Conservation (phyloP, 371 early-diverging fungal species). For the Mortierella sp. region DNA sequence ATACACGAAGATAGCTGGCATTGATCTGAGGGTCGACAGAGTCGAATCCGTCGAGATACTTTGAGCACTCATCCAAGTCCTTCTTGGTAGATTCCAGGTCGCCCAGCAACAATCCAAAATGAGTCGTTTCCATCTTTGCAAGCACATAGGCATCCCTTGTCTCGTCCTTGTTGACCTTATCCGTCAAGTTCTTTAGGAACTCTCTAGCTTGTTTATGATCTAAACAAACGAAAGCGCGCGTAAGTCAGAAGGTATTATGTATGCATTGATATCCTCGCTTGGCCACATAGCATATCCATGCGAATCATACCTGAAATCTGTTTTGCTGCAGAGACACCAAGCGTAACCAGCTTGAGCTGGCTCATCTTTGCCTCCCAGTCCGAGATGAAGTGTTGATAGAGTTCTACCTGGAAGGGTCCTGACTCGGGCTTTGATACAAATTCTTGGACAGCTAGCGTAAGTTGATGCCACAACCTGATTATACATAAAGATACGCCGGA, state of each 20-base stretch:
- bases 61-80: slow-evolving; percentile 88
- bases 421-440: slow-evolving; percentile 86
- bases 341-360: slow-evolving; percentile 87
- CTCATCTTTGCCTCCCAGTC: slow-evolving; percentile 96
- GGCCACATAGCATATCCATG: slow-evolving; percentile 33
- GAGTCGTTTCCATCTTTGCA: slow-evolving; percentile 89
- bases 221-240: slow-evolving; percentile 24
- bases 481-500: neutral
- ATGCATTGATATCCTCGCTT: slow-evolving; percentile 52
- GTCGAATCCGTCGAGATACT: slow-evolving; percentile 83
- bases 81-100: slow-evolving; percentile 86
- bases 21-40: slow-evolving; percentile 91
- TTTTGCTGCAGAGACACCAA: slow-evolving; percentile 81
- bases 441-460: slow-evolving; percentile 83
- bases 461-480: slow-evolving; percentile 94
- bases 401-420: slow-evolving; percentile 78
- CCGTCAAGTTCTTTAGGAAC: slow-evolving; percentile 75
- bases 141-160: slow-evolving; percentile 88
- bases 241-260: neutral
- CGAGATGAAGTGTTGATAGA: slow-evolving; percentile 91
- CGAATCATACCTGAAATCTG: slow-evolving; percentile 76
- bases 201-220: slow-evolving; percentile 73
- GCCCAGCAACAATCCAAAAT: slow-evolving; percentile 79
- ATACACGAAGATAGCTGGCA: slow-evolving; percentile 94
- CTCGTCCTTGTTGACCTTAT: slow-evolving; percentile 76